A percentile compares a stretch with the other conserved stretches of the same genome.
These are phyloP conservation scores for Sporisorium scitamineum DNA, from an alignment of 1,284 basidiomycete species.

Conservation along the genomic window DNA sequence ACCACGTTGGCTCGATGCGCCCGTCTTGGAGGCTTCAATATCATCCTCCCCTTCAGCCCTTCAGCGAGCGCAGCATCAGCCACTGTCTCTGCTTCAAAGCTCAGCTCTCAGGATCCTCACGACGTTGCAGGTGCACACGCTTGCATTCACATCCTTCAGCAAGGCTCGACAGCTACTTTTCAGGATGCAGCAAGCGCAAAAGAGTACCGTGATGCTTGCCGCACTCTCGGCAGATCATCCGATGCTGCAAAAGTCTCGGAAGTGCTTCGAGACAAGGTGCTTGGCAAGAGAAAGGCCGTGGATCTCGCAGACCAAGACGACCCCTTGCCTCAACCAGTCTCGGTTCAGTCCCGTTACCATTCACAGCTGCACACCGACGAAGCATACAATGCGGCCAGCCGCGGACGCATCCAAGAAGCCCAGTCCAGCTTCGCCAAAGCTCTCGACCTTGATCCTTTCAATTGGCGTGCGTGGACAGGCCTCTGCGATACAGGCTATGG, in stretches of 20 bases:
- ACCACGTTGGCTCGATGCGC: conserved; percentile 55
- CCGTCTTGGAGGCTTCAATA: conserved; percentile 56
- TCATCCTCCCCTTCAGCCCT: conserved; percentile 59
- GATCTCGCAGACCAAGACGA: conserved; percentile 1
- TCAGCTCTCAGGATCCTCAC: conserved; percentile 41
- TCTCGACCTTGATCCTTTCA: conserved; percentile 52
- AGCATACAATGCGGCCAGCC: conserved; percentile 48
- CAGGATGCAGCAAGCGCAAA: conserved; percentile 54
- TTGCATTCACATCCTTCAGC: conserved; percentile 61
- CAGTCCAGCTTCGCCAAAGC: conserved; percentile 41
- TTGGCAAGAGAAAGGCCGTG: conserved; percentile 39
- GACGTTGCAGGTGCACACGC: conserved; percentile 56
- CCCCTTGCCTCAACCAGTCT: conserved; percentile 14
- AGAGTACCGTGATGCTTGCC: conserved; percentile 61
- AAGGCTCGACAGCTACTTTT: conserved; percentile 54
- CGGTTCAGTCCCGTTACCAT: conserved; percentile 24
- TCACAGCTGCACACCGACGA: conserved; percentile 55
- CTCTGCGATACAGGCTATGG: conserved; percentile 59
- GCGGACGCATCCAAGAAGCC: conserved; percentile 47
- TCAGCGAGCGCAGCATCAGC: conserved; percentile 48
- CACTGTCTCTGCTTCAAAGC: conserved; percentile 27
- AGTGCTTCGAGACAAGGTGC: conserved; percentile 27
- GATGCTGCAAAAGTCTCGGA: conserved; percentile 55
- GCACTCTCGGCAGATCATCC: conserved; percentile 45
- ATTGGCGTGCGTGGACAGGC: conserved; percentile 62